Evolutionary conservation across 371 early-diverging fungal genomes (phyloP), one percentile per base, ranked within the genome.

Genomic region (Synchytrium microbalum): DNA sequence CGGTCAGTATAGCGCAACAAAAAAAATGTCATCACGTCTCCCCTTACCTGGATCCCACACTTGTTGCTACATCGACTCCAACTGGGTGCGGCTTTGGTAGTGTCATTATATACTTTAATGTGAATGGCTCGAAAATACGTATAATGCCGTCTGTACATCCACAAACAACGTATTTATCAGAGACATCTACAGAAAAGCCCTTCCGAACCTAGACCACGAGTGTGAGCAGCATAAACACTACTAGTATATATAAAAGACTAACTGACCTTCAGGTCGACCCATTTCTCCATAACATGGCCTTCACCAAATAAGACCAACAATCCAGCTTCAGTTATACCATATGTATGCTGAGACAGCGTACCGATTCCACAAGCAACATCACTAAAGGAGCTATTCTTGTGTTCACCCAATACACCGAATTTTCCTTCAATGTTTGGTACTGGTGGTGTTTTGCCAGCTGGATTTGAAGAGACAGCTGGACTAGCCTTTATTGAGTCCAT

Each of bases 71-170:
- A 64, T 88, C 85, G 2, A 79, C 77, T 3, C 88, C 90, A 23
- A 90, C 63, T 8, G 89, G 85, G 61, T 86, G 83, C 2, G 90
- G 89, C 64, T 84, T 84, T 14, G 89, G 88, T 16, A 91, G 72
- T 19, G 87, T 88, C 8, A 79, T 84, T 23, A 84, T 70, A 69
- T 88, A 88, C 38, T 86, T 79, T 55, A 90, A 72, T 3, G 87
- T 88, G 13, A 64, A 73, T 24, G 62, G 83, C 61, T 88, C 87
- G 70, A 91, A 90, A 0, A 92, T 62, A 55, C 87, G 75, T 32
- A 87, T 79, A 10, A 84, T 74, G 8, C 90, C 90, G 65, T 86
- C 84, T 1, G 88, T 73, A 59, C 89, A 86, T 1, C 88, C 87
- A 71, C 91, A 90, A 2, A 87, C 76, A 52, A 90, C 75, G 66